Percentiles rank a stretch among this genome's conserved stretches.
Conservation (phyloP, 768 basidiomycete genomes). For the Russula abietina region DNA sequence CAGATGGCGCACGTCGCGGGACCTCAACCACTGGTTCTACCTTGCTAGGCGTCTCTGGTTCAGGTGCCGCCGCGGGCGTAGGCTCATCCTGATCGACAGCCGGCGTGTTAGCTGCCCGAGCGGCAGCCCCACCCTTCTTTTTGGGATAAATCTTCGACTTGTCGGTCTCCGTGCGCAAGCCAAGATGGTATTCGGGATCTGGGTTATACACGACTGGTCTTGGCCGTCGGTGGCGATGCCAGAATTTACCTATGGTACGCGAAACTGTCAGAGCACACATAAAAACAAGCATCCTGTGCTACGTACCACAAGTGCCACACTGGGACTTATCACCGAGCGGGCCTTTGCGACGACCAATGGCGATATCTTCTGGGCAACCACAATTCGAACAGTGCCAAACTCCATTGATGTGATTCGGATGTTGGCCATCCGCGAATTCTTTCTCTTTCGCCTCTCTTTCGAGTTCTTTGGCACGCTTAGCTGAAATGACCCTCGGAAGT, state of each 20-base stretch:
- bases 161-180: constrained; percentile 51
- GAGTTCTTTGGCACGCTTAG: constrained; percentile 64
- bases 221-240: constrained; percentile 79
- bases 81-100: constrained; percentile 25
- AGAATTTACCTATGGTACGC: constrained; percentile 65
- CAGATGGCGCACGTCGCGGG: constrained; percentile 10
- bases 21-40: constrained; percentile 36
- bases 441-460: constrained; percentile 80
- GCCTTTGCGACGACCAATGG: constrained; percentile 81
- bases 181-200: constrained; percentile 63
- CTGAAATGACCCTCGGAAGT: constrained; percentile 42
- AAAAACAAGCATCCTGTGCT: background rate
- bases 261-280: constrained; percentile 8
- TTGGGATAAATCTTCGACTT: constrained; percentile 46
- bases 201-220: constrained; percentile 76
- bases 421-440: constrained; percentile 78
- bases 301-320: constrained; percentile 87
- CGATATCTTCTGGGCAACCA: constrained; percentile 83
- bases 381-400: constrained; percentile 96
- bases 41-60: constrained; percentile 51
- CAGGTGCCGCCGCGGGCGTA: constrained; percentile 33
- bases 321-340: constrained; percentile 86
- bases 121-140: constrained; percentile 51
- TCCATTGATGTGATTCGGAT: constrained; percentile 74
- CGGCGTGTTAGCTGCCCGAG: constrained; percentile 41